Conservation (phyloP, 2,329 filamentous ascomycete species). For the Aspergillus amoenus region DNA sequence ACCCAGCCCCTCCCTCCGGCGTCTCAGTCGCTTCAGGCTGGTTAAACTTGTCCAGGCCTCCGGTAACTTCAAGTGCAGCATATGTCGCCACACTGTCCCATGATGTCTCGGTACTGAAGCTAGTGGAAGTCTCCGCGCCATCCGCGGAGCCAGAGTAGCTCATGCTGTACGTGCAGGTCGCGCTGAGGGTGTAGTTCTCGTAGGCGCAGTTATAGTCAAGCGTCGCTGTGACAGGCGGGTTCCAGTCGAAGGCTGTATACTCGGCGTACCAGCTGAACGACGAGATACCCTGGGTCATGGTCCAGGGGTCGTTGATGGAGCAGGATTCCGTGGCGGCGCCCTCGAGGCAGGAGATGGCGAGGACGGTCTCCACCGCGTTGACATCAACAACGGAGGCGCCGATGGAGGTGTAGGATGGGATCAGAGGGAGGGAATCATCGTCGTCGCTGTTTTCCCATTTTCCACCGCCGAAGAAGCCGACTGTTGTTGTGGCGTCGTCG, state of each 20-base stretch:
- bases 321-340: not conserved
- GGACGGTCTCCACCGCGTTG: slow-evolving; percentile 5
- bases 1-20: not conserved
- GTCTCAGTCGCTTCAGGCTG: slow-evolving; percentile 4
- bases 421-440: not conserved
- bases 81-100: not conserved
- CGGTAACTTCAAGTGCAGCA: not conserved
- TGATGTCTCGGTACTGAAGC: not conserved
- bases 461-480: not conserved
- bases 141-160: not conserved
- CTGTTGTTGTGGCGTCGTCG: not conserved
- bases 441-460: not conserved
- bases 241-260: not conserved
- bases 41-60: not conserved
- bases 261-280: not conserved
- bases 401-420: not conserved
- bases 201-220: not conserved
- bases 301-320: slow-evolving; percentile 1
- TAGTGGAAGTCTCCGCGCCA: not conserved
- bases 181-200: not conserved
- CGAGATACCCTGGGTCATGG: slow-evolving; percentile 1
- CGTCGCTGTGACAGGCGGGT: not conserved
- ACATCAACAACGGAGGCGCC: not conserved
- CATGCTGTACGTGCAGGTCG: not conserved
- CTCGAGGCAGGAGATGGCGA: not conserved